phyloP scores from a whole-genome alignment of 1,284 basidiomycete species.

The Sanghuangporus sanghuang region DNA sequence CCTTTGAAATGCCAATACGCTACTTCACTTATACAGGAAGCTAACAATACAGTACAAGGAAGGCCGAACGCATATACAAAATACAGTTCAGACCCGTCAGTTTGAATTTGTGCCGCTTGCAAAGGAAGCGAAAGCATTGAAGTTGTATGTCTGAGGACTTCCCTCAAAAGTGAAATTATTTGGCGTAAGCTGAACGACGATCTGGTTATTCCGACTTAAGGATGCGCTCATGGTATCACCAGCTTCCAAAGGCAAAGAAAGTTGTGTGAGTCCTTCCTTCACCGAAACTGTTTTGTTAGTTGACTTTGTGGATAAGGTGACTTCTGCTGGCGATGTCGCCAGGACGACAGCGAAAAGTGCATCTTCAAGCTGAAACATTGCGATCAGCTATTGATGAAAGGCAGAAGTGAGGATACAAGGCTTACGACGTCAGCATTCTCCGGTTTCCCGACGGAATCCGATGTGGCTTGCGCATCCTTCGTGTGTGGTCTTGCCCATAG shows the following conservation, averaged over 20 bases:
- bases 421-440: conserved; percentile 47
- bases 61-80: background rate
- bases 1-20: background rate
- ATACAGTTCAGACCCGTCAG: background rate
- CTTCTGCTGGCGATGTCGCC: conserved; percentile 46
- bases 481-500: conserved; percentile 76
- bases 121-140: conserved; percentile 54
- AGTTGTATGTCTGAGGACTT: conserved; percentile 55
- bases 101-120: conserved; percentile 21
- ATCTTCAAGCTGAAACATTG: conserved; percentile 38
- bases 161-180: conserved; percentile 47
- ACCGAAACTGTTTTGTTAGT: conserved; percentile 46
- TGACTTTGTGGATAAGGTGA: conserved; percentile 48
- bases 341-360: conserved; percentile 30
- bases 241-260: conserved; percentile 52
- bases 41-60: background rate
- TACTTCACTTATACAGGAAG: background rate
- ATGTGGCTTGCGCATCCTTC: conserved; percentile 41
- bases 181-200: conserved; percentile 46
- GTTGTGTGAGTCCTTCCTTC: conserved; percentile 57
- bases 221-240: conserved; percentile 59
- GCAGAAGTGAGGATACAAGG: conserved; percentile 2
- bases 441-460: conserved; percentile 52
- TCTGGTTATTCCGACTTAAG: conserved; percentile 48
- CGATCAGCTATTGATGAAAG: conserved; percentile 1